Conservation (phyloP, 345 rosid genomes). For the Sisymbrium altissimum region DNA sequence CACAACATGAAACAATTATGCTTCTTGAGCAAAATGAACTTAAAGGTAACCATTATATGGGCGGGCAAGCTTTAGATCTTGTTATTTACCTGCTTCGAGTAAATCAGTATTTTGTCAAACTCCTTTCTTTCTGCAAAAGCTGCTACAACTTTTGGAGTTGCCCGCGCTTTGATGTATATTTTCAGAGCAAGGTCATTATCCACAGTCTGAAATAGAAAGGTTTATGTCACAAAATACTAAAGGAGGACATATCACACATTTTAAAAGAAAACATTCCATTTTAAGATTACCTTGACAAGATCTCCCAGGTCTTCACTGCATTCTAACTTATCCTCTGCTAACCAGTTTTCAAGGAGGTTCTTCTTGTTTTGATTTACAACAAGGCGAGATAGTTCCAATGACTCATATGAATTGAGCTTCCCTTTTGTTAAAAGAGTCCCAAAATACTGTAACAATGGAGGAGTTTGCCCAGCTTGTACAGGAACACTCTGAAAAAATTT, state of each 20-base stretch:
- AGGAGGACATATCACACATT: constrained; percentile 16
- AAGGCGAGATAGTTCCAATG: constrained; percentile 94
- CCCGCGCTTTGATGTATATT: constrained; percentile 94
- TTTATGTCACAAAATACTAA: background rate
- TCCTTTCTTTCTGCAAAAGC: constrained; percentile 99
- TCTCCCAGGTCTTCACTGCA: constrained; percentile 99
- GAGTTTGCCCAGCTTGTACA: constrained; percentile 97
- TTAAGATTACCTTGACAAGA: constrained; percentile 79
- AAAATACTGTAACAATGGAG: constrained; percentile 95
- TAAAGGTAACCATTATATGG: background rate
- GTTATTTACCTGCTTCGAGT: constrained; percentile 79
- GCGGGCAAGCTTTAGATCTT: background rate
- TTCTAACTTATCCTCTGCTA: constrained; percentile 97
- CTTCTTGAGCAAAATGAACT: constrained; percentile 11
- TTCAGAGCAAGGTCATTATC: constrained; percentile 97
- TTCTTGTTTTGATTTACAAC: constrained; percentile 98
- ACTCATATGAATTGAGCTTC: constrained; percentile 96
- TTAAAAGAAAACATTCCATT: background rate
- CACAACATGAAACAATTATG: constrained; percentile 23
- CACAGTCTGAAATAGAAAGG: constrained; percentile 65
- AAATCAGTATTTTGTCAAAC: constrained; percentile 89
- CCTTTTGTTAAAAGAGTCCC: constrained; percentile 94
- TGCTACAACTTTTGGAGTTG: constrained; percentile 97
- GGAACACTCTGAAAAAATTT: constrained; percentile 81
- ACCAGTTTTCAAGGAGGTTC: constrained; percentile 95